These are phyloP conservation scores for Boechera retrofracta DNA, from an alignment of 345 rosid species.

Conservation along the genomic window DNA sequence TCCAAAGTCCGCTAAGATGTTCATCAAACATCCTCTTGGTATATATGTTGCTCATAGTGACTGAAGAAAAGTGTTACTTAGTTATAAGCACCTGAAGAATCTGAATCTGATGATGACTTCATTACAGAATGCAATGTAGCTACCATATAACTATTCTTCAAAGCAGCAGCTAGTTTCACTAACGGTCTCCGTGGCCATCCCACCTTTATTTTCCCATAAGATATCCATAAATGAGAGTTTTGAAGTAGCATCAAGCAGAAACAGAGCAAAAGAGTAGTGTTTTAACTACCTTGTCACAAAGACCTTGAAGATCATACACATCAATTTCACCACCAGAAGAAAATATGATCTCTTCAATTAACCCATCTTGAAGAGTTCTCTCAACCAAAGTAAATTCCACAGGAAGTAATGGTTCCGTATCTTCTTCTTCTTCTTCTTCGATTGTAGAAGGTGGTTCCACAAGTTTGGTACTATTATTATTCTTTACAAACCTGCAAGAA, in stretches of 20 bases:
- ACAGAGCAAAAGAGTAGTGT: not conserved
- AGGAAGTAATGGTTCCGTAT: constrained; percentile 61
- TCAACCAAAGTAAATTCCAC: constrained; percentile 81
- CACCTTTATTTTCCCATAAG: constrained; percentile 53
- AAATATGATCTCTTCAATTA: constrained; percentile 77
- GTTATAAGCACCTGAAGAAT: constrained; percentile 54
- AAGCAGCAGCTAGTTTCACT: constrained; percentile 82
- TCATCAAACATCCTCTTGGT: constrained; percentile 58
- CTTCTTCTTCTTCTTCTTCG: constrained; percentile 59
- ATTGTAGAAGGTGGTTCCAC: constrained; percentile 63
- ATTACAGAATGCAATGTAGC: constrained; percentile 79
- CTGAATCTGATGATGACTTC: constrained; percentile 53
- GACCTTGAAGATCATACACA: constrained; percentile 85
- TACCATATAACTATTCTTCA: constrained; percentile 95
- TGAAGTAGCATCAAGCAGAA: not conserved
- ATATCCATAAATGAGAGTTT: not conserved
- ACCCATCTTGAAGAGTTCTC: constrained; percentile 67
- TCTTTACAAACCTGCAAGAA: constrained; percentile 62
- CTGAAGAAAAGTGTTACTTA: not conserved
- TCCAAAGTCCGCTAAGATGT: constrained; percentile 90
- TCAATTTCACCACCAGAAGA: constrained; percentile 93
- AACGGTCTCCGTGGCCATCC: constrained; percentile 97
- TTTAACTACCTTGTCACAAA: constrained; percentile 78
- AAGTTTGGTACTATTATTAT: constrained; percentile 62
- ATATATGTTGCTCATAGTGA: constrained; percentile 26